These are phyloP conservation scores for Pulveroboletus sp. DNA, from an alignment of 768 basidiomycete genomes.

Conservation along the genomic window DNA sequence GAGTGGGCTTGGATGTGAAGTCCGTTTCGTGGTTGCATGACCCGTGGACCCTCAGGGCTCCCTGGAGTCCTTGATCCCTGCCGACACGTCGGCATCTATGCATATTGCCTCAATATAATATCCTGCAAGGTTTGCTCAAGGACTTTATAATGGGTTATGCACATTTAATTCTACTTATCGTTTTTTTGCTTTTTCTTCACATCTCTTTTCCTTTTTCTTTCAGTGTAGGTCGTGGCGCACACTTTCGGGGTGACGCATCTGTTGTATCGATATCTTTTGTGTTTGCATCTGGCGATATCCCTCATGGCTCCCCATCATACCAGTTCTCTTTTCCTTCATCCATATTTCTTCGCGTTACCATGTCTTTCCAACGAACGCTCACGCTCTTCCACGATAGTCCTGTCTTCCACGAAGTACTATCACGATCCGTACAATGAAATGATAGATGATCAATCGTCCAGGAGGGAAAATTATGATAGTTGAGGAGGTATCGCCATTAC, in stretches of 20 bases:
- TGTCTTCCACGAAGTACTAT: not conserved
- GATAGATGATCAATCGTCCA: conserved; percentile 13
- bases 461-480: not conserved
- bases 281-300: conserved; percentile 23
- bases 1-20: conserved; percentile 46
- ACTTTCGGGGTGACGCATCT: conserved; percentile 7
- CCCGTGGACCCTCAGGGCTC: no score
- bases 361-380: not conserved
- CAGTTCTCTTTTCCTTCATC: not conserved
- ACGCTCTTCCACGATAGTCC: not conserved
- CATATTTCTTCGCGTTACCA: not conserved
- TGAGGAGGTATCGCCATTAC: conserved; percentile 5
- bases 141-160: conserved; percentile 31
- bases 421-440: conserved; percentile 4
- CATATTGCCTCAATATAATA: conserved; percentile 6
- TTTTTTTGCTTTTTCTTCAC: not conserved
- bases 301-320: conserved; percentile 1
- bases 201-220: not conserved
- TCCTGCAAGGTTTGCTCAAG: conserved; percentile 8
- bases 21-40: conserved; percentile 33
- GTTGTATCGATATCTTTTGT: conserved; percentile 27
- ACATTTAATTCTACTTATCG: conserved; percentile 33
- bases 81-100: not conserved
- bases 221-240: conserved; percentile 7
- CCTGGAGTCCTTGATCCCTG: not conserved